Evolutionary conservation across 1,139 yeast genomes (phyloP).

Genomic region (Suhomyces bokatorum): DNA sequence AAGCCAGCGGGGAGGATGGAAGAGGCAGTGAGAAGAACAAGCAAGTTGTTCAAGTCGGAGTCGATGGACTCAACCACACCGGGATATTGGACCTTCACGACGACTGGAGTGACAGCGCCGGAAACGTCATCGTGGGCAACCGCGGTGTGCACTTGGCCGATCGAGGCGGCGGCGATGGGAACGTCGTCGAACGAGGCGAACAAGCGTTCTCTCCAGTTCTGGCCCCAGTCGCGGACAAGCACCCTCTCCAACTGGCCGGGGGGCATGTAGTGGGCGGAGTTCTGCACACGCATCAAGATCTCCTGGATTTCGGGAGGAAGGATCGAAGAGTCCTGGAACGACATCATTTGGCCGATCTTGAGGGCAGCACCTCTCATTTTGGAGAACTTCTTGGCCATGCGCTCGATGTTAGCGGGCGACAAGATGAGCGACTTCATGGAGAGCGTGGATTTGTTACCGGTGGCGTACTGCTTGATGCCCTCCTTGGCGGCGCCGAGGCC

Average conservation of each 20-base stretch:
- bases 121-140: slow-evolving; percentile 38
- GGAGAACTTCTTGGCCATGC: slow-evolving; percentile 82
- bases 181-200: slow-evolving; percentile 79
- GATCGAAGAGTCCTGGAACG: slow-evolving; percentile 86
- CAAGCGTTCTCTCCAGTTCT: slow-evolving; percentile 67
- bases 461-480: slow-evolving; percentile 67
- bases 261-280: slow-evolving; percentile 96
- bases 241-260: slow-evolving; percentile 82
- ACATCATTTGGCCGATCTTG: slow-evolving; percentile 91
- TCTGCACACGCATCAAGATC: slow-evolving; percentile 81
- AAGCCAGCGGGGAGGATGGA: slow-evolving; percentile 87
- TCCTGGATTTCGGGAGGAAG: slow-evolving; percentile 84
- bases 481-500: slow-evolving; percentile 84
- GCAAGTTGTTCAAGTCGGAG: slow-evolving; percentile 83
- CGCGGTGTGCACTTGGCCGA: slow-evolving; percentile 94
- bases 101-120: slow-evolving; percentile 64
- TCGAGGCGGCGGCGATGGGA: slow-evolving; percentile 97
- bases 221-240: slow-evolving; percentile 72
- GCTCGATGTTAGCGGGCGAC: slow-evolving; percentile 80
- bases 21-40: slow-evolving; percentile 82
- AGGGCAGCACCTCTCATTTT: slow-evolving; percentile 98
- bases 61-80: slow-evolving; percentile 96
- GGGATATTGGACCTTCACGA: slow-evolving; percentile 96
- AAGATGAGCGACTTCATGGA: slow-evolving; percentile 63
- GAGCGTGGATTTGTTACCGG: slow-evolving; percentile 42